Base-by-base conservation (phyloP, 805 yeast genomes). In the Pichia manshurica region DNA sequence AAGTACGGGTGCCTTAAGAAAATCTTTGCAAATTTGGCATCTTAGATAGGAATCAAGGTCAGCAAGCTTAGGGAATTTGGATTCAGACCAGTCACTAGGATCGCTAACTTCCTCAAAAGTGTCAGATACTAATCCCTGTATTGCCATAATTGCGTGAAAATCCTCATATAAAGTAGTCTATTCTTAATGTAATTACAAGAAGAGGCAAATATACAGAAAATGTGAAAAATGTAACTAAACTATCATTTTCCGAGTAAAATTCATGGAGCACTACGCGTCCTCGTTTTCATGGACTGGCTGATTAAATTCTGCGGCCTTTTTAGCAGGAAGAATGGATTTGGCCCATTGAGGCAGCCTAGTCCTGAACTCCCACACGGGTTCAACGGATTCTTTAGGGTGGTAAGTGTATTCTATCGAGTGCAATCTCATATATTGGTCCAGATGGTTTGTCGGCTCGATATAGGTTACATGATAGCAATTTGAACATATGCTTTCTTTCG, bases 21-120 rank as follows among this genome's bases (percentile, higher is more conserved):
- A 78, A 51, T 88, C 96, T 57, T 89, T 87, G 64, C 98, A 90
- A 9, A 90, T 84, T 56, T 84, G 89, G 61, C 98, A 90, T 58
- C 96, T 62, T 44, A 88, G 69, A 22, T 82, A 68, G 2, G 87
- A 72, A 53, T 90, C 96, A 2, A 90, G 65, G 44, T 75, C 81
- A 2, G 72, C 56, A 3, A 87, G 62, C 16, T 62, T 65, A 3
- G 95, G 89, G 6, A 82, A 58, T 16, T 58, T 55, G 1, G 89
- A 77, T 2, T 50, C 43, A 4, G 61, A 47, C 82, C 91, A 88
- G 60, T 88, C 96, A 10, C 82, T 68, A 0, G 95, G 82, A 62
- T 87, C 95, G 1, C 83, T 70, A 17, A 77, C 64, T 23, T 65
- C 57, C 17, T 57, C 60, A 33, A 52, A 37, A 17, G 57, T 45